Evolutionary conservation across 768 basidiomycete genomes (phyloP), one percentile per base, ranked within the genome.

Genomic region (Podaxis sp.): DNA sequence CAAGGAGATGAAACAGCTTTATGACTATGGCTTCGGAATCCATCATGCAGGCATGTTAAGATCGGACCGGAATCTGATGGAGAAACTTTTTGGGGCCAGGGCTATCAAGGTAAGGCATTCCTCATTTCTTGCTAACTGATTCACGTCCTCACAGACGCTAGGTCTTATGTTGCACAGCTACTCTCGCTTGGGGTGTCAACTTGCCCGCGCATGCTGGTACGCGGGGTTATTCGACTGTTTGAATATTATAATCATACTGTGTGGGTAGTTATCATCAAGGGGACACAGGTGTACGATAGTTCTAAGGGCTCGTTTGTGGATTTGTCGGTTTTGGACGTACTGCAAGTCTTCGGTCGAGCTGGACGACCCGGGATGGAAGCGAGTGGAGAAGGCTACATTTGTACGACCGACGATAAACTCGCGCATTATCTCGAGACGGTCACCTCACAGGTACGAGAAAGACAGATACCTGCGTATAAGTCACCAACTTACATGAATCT

Each of bases 111-210:
- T 95, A 30, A 60, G 63, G 49, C 57, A 38, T n/a, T 22, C 30
- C 38, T 55, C 44, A 50, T 58, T n/a, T 26, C 6, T 36, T 48
- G 10, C 4, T 24, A 3, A 49, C 20, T n/a, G 17, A 66, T 33
- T 33, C 30, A 33, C 30, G 30, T 33, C 7, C 30, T 33, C 30
- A 33, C n/a, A 36, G 51, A n/a, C 28, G 15, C n/a, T 24, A 97
- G 96, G 96, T 99, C 56, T 80, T 99, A 17, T 97, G 94, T 74
- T 99, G 97, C 78, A 99, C 97, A 2, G 94, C 97, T 4, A 99
- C 97, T 2, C 82, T 99, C 48, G 97, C 97, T 4, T 99, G 97
- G 97, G 97, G 97, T 76, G 97, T 99, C 67, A 99, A 99, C 74
- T 78, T 99, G 65, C 97, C 97, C 37, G 97, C 97, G 17, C 96